phyloP scores from a whole-genome alignment of 306 rosid genomes.

The Vicia sativa region DNA sequence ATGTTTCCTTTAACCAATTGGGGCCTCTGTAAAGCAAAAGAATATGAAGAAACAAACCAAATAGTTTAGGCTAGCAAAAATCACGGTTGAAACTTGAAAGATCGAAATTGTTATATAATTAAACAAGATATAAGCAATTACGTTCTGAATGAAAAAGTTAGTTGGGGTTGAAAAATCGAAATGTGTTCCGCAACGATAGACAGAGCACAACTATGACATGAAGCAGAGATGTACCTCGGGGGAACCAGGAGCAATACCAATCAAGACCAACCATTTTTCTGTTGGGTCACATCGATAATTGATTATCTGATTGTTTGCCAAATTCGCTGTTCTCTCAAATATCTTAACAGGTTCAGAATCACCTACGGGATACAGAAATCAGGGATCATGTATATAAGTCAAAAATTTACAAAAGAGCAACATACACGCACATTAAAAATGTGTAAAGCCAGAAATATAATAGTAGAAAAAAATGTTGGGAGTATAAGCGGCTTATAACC shows the following conservation, averaged over 20 bases:
- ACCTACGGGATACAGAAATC: conserved; percentile 54
- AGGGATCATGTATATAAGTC: conserved; percentile 36
- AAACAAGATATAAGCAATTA: conserved; percentile 6
- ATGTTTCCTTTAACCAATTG: conserved; percentile 97
- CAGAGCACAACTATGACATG: conserved; percentile 20
- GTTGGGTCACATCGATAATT: conserved; percentile 96
- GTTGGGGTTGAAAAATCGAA: conserved; percentile 20
- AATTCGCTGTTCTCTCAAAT: conserved; percentile 94
- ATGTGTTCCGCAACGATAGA: conserved; percentile 13
- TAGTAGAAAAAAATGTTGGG: not conserved
- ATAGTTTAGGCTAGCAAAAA: conserved; percentile 19
- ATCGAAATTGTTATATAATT: not conserved
- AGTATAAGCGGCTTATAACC: conserved; percentile 21
- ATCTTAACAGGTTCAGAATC: conserved; percentile 93
- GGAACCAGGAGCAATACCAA: conserved; percentile 98
- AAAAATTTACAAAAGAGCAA: conserved; percentile 28
- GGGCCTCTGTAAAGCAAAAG: conserved; percentile 64
- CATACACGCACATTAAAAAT: conserved; percentile 31
- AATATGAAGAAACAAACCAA: conserved; percentile 34
- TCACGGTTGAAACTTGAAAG: conserved; percentile 11
- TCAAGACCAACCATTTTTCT: conserved; percentile 99
- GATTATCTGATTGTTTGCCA: conserved; percentile 90
- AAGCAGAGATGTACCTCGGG: conserved; percentile 72
- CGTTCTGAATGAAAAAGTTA: conserved; percentile 21
- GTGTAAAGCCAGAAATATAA: conserved; percentile 5